A percentile compares a stretch with the other conserved stretches of the same genome.
These are phyloP conservation scores for Ogataea henricii DNA, from an alignment of 805 yeast species.

Conservation along the genomic window DNA sequence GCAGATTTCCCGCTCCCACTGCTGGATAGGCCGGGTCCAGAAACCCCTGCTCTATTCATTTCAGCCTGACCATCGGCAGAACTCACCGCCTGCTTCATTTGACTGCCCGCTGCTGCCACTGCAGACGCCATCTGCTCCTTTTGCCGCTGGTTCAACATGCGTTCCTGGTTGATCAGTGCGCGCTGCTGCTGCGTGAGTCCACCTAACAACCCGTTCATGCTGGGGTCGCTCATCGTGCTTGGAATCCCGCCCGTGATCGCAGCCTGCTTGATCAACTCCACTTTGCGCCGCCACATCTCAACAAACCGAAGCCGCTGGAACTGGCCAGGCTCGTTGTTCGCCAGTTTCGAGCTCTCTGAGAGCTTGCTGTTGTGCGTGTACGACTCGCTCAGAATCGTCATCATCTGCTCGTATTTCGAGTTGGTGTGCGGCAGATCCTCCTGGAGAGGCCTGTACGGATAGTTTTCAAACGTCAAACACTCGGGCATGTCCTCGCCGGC, in stretches of 20 bases:
- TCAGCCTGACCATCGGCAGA: slow-evolving; percentile 1
- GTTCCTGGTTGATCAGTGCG: slow-evolving; percentile 31
- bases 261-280: slow-evolving; percentile 52
- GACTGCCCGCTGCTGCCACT: slow-evolving; percentile 29
- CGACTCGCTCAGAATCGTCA: slow-evolving; percentile 66
- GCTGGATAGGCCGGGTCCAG: slow-evolving; percentile 7
- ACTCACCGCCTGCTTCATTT: slow-evolving; percentile 10
- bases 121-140: slow-evolving; percentile 38
- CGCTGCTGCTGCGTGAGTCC: slow-evolving; percentile 34
- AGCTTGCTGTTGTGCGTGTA: slow-evolving; percentile 34
- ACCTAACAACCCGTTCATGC: slow-evolving; percentile 30
- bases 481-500: slow-evolving; percentile 7
- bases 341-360: slow-evolving; percentile 31
- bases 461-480: slow-evolving; percentile 26
- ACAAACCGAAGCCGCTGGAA: slow-evolving; percentile 86
- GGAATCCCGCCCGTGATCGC: slow-evolving; percentile 33
- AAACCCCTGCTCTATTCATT: neutral
- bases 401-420: slow-evolving; percentile 86
- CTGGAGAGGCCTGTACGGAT: slow-evolving; percentile 46
- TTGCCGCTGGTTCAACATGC: slow-evolving; percentile 32
- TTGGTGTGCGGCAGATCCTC: slow-evolving; percentile 75
- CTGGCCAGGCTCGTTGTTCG: slow-evolving; percentile 44
- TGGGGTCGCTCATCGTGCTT: slow-evolving; percentile 18
- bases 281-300: slow-evolving; percentile 78
- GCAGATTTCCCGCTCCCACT: slow-evolving; percentile 4